Evolutionary conservation across 805 yeast genomes (phyloP), one percentile per base, ranked within the genome.

Genomic region (Huiozyma naganishii): DNA sequence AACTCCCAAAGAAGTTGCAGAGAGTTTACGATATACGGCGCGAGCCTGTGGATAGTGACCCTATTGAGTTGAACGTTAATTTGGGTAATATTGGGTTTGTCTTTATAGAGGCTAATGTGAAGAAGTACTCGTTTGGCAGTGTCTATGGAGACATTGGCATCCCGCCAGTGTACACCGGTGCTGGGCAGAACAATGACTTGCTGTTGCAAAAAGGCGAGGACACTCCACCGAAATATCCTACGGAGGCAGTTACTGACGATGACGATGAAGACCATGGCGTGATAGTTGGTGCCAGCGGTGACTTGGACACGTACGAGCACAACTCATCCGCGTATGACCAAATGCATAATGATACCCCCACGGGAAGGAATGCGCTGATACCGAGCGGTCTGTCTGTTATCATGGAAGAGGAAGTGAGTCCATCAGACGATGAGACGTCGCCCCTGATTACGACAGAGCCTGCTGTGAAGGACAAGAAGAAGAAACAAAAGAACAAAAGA

Each of bases 31-130:
- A 61, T 42, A 48, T 53, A 1, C 43, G 47, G 28, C 34, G 41
- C 28, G 52, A 51, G 27, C 46, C 43, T 10, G 43, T 57, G 27
- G 48, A 51, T n/a, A 52, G 65, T 36, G 62, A 56, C 38, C 59
- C 56, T 40, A 55, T 57, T 27, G 62, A 60, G 40, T 48, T 81
- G 29, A 83, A 79, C 50, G 83, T 82, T 4, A 84, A 80, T 54
- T 53, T 84, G 41, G 95, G 95, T 1, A 90, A 83, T 58, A 58
- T 74, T 39, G 95, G 94, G 2, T 84, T 69, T 61, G 90, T 84
- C 1, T 83, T 79, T 55, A 83, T 84, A 40, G 92, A 84, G 58
- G 94, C 80, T 0, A 84, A 84, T 62, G 89, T 84, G 27, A 83
- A 84, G 55, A 83, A 81, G 57, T 84, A 90, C 84, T 88, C 88